Conservation (phyloP, 345 rosid genomes). For the Sisymbrium irio region DNA sequence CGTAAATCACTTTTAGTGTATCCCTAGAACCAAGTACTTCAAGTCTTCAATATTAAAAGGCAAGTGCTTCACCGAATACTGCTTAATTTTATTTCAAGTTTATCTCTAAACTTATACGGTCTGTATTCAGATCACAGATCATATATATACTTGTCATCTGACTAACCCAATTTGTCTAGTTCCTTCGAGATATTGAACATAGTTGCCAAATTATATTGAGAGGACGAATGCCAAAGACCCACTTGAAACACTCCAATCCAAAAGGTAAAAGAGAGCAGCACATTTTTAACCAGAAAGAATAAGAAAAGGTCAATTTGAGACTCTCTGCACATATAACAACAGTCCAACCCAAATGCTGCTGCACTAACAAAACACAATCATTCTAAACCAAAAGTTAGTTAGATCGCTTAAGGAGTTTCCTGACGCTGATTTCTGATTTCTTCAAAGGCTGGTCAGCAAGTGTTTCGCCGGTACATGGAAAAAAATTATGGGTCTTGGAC, state of each 20-base stretch:
- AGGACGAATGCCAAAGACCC: background rate
- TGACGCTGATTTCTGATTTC: background rate
- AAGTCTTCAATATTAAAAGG: background rate
- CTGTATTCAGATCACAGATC: background rate
- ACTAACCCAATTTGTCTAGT: background rate
- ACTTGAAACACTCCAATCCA: background rate
- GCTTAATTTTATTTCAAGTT: background rate
- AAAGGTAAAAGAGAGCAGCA: background rate
- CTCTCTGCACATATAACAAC: background rate
- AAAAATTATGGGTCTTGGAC: background rate
- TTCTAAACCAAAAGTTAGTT: conserved; percentile 15
- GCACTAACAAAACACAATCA: conserved; percentile 10
- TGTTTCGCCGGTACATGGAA: background rate
- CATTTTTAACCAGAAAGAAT: background rate
- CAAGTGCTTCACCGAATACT: too few relatives aligned
- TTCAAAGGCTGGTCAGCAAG: background rate
- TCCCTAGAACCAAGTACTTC: background rate
- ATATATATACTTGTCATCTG: background rate
- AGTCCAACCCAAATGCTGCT: conserved; percentile 2
- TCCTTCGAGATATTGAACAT: background rate
- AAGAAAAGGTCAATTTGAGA: background rate
- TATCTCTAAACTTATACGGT: background rate
- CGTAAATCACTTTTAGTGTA: background rate
- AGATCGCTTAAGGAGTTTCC: background rate
- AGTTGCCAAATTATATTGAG: background rate